phyloP scores from a whole-genome alignment of 345 rosid species.

The Kandelia obovata region DNA sequence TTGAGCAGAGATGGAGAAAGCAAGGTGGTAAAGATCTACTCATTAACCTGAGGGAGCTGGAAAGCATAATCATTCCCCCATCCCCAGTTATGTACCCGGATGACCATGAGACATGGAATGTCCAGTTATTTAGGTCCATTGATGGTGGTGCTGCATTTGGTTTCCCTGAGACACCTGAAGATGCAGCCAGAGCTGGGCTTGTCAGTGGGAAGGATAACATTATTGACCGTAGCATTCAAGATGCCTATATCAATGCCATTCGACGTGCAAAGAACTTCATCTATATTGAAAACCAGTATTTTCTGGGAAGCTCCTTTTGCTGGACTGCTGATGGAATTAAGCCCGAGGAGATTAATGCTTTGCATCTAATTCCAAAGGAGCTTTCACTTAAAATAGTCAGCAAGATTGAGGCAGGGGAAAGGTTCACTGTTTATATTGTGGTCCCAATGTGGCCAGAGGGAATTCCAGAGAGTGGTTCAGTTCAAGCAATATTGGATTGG shows the following conservation, averaged over 20 bases:
- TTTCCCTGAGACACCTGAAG: constrained; percentile 94
- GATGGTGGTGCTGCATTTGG: constrained; percentile 99
- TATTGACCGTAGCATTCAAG: constrained; percentile 94
- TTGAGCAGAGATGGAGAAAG: constrained; percentile 94
- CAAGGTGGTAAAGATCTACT: constrained; percentile 92
- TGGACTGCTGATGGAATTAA: constrained; percentile 80
- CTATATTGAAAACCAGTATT: constrained; percentile 94
- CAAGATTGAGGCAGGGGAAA: constrained; percentile 86
- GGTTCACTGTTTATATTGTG: constrained; percentile 77
- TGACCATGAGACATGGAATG: constrained; percentile 86
- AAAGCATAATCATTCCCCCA: constrained; percentile 71
- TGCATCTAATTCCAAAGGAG: constrained; percentile 93
- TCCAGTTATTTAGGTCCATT: constrained; percentile 90
- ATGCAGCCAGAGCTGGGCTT: constrained; percentile 91
- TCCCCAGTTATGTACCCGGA: constrained; percentile 74
- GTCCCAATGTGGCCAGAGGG: constrained; percentile 99
- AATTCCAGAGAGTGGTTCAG: constrained; percentile 83
- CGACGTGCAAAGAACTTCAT: constrained; percentile 93
- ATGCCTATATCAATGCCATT: constrained; percentile 89
- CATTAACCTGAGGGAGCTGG: constrained; percentile 73
- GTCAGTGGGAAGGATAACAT: constrained; percentile 95
- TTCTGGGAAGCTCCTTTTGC: constrained; percentile 82
- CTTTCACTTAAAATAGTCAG: constrained; percentile 87
- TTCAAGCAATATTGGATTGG: constrained; percentile 96
- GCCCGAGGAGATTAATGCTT: constrained; percentile 80